Conservation (phyloP, 805 yeast genomes). For the Spathaspora sp. region DNA sequence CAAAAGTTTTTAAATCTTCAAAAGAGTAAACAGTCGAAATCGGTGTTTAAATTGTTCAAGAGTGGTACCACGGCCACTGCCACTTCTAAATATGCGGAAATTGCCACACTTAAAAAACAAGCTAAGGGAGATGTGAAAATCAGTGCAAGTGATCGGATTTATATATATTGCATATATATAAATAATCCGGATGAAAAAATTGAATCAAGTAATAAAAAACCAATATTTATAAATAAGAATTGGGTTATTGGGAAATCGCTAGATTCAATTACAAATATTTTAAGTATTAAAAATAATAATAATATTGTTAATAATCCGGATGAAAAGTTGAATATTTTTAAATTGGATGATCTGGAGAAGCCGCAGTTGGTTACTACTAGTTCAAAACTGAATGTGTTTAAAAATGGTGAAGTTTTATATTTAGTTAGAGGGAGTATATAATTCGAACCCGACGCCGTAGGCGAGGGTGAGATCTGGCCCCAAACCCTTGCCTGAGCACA, state of each 20-base stretch:
- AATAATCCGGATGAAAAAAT: conserved; percentile 13
- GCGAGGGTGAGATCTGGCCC: not conserved
- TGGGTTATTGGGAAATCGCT: conserved; percentile 62
- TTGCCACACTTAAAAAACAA: conserved; percentile 37
- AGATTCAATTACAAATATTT: conserved; percentile 47
- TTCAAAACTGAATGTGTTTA: conserved; percentile 39
- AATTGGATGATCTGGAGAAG: conserved; percentile 21
- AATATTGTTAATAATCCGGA: conserved; percentile 39
- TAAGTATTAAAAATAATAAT: conserved; percentile 48
- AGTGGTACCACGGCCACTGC: conserved; percentile 3
- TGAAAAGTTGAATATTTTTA: conserved; percentile 47
- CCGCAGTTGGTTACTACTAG: conserved; percentile 27
- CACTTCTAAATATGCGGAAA: conserved; percentile 14
- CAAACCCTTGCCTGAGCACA: no score
- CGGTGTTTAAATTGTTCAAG: conserved; percentile 2
- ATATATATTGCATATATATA: conserved; percentile 45
- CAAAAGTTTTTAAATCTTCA: conserved; percentile 25
- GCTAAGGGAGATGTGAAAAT: conserved; percentile 55
- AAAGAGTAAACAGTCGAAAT: conserved; percentile 7
- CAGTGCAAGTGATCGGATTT: conserved; percentile 41
- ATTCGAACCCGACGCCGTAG: not conserved
- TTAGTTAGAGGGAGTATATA: conserved; percentile 46
- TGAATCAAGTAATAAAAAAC: conserved; percentile 23
- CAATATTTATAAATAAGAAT: conserved; percentile 46
- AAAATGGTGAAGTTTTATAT: conserved; percentile 49